A percentile compares a stretch with the other conserved stretches of the same genome.
phyloP scores from a whole-genome alignment of 192 early-diverging fungal species.

The Coemansia sp. region DNA sequence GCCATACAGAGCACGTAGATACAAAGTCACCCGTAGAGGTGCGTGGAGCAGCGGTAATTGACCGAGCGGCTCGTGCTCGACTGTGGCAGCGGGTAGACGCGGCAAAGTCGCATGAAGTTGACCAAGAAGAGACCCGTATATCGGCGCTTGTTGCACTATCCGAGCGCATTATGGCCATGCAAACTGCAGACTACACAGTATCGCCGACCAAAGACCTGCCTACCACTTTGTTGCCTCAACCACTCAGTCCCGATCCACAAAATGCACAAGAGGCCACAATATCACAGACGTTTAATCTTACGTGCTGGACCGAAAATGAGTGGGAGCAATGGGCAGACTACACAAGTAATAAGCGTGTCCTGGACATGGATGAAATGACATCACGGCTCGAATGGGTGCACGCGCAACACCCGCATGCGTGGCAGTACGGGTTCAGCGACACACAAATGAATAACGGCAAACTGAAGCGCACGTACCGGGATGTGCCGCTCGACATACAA shows the following conservation, averaged over 20 bases:
- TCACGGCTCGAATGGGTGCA: constrained; percentile 37
- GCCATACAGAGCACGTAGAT: background rate
- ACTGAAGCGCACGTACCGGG: constrained; percentile 31
- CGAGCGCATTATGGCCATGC: constrained; percentile 6
- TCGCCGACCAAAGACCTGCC: background rate
- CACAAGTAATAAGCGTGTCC: background rate
- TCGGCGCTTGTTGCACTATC: constrained; percentile 25
- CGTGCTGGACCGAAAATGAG: constrained; percentile 22
- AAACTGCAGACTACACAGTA: background rate
- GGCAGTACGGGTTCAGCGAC: constrained; percentile 41
- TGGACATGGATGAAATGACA: constrained; percentile 8
- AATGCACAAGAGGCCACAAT: too few species aligned
- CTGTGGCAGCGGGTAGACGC: constrained; percentile 26
- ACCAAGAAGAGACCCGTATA: constrained; percentile 22
- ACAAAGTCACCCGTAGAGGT: background rate
- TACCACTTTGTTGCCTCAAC: background rate
- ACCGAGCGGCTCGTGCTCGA: constrained; percentile 10
- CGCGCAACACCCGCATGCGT: constrained; percentile 20
- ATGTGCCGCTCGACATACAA: constrained; percentile 20
- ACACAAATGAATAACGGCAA: constrained; percentile 22
- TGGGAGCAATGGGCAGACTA: constrained; percentile 38
- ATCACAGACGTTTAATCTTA: background rate
- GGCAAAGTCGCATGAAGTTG: background rate
- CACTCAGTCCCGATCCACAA: too few species aligned
- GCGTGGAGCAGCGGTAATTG: constrained; percentile 17